Base-by-base conservation (phyloP, 2,329 filamentous ascomycete species). In the Hawksworthiomyces lignivorus region DNA sequence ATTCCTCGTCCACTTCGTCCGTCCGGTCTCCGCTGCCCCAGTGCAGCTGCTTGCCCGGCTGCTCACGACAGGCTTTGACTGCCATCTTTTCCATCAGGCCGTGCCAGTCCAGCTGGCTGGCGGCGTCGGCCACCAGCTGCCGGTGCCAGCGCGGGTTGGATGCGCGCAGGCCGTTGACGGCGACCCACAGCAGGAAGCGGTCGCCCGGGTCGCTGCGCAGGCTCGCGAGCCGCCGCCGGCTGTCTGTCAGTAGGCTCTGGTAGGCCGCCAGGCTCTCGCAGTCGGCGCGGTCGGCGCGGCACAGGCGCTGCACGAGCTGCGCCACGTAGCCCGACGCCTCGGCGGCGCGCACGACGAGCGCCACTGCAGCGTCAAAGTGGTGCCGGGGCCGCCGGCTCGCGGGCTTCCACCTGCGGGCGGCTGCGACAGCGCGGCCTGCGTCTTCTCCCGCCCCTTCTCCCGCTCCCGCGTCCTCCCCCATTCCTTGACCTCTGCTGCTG, bases 191-290 rank as follows among this genome's bases (percentile, higher is more conserved):
- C 6, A 47, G 18, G 20, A 47, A 43, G 4, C 36, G 35, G 32
- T 51, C 50, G 36, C 43, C 48, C 15, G 48, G 46, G 30, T 42
- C 38, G 29, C 32, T 36, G 19, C 37, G 33, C 14, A 51, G 38
- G 5, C 42, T 26, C 10, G 32, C 18, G 5, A 51, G 48, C 8
- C 39, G 38, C n/a, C 36, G 39, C 9, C 46, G 44, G 14, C 37
- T 38, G 10, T 34, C 35, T n/a, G 40, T 39, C 15, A 50, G 34
- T 29, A 36, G 36, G 18, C 17, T 17, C 39, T 51, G 46, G 40
- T 50, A 51, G 5, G 50, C 46, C 1, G 44, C 48, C 10, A 51
- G 33, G 28, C 42, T 48, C 32, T 43, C 41, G 19, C 43, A 50
- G 33, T 18, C 28, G 12, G 5, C 9, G 12, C 48, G 46, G 32